Percentiles rank a stretch among this genome's conserved stretches.
Conservation (phyloP, 2,329 filamentous ascomycete species). For the Fusarium mangiferae region DNA sequence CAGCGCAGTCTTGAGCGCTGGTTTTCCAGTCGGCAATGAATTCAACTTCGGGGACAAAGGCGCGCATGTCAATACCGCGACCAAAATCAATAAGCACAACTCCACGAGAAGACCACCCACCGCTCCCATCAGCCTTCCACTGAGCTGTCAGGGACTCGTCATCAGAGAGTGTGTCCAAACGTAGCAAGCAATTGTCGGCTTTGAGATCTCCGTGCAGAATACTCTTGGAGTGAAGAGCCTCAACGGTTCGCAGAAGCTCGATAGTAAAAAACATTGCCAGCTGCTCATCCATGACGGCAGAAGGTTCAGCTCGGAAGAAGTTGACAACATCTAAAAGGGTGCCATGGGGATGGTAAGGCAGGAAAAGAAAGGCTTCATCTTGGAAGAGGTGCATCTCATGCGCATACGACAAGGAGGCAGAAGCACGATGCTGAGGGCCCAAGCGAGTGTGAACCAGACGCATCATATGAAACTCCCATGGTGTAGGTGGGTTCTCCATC, state of each 20-base stretch:
- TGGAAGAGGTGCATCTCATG: conserved; percentile 93
- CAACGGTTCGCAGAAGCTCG: conserved; percentile 89
- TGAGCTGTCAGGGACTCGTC: conserved; percentile 63
- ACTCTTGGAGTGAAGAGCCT: conserved; percentile 81
- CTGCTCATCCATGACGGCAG: conserved; percentile 85
- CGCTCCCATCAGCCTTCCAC: conserved; percentile 78
- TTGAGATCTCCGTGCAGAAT: conserved; percentile 95
- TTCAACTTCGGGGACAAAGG: conserved; percentile 76
- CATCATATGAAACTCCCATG: conserved; percentile 98
- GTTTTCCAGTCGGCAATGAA: conserved; percentile 98
- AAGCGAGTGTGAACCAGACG: conserved; percentile 82
- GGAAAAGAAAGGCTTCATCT: conserved; percentile 88
- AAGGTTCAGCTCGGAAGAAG: conserved; percentile 76
- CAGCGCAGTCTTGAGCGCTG: conserved; percentile 85
- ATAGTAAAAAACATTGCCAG: conserved; percentile 96
- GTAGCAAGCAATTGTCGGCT: conserved; percentile 92
- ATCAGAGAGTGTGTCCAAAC: conserved; percentile 69
- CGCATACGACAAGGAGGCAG: conserved; percentile 81
- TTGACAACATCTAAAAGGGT: conserved; percentile 97
- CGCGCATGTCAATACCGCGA: conserved; percentile 90
- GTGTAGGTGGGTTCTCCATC: conserved; percentile 87
- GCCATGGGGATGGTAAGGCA: conserved; percentile 89
- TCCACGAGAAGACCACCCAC: conserved; percentile 84
- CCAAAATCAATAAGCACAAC: conserved; percentile 94
- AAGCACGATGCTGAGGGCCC: conserved; percentile 74